Evolutionary conservation across 768 basidiomycete genomes (phyloP).

Genomic region (Phlegmacium glaucopus): DNA sequence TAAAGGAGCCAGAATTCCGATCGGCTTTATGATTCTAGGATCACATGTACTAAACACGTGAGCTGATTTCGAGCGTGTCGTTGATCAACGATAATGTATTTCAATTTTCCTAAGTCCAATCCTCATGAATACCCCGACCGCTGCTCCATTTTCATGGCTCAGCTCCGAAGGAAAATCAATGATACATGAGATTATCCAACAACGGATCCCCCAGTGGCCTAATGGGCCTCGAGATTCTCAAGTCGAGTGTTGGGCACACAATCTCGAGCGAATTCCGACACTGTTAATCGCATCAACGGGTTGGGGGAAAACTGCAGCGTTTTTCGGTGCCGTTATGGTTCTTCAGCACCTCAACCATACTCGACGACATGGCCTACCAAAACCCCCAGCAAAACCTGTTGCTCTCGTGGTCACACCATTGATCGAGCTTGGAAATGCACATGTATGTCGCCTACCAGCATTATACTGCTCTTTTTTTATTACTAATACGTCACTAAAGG

Average conservation of each 20-base stretch:
- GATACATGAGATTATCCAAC: conserved; percentile 12
- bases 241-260: conserved; percentile 17
- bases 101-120: too few relatives aligned
- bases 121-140: too few relatives aligned
- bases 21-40: too few relatives aligned
- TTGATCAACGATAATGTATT: too few relatives aligned
- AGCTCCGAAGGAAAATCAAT: conserved; percentile 4
- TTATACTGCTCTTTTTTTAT: not conserved
- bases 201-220: conserved; percentile 13
- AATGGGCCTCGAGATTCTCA: conserved; percentile 15
- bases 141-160: too few relatives aligned
- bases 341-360: conserved; percentile 11
- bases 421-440: conserved; percentile 20
- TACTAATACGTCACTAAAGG: conserved; percentile 8
- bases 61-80: too few relatives aligned
- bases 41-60: too few relatives aligned
- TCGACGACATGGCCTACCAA: conserved; percentile 4
- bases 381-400: conserved; percentile 8
- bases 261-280: conserved; percentile 11
- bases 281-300: conserved; percentile 19
- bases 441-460: conserved; percentile 11
- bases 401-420: conserved; percentile 20
- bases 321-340: conserved; percentile 12
- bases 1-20: too few relatives aligned
- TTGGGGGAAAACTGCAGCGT: conserved; percentile 17